Evolutionary conservation across 305 asterid genomes (phyloP).

Genomic region (Stenogyne calaminthoides): DNA sequence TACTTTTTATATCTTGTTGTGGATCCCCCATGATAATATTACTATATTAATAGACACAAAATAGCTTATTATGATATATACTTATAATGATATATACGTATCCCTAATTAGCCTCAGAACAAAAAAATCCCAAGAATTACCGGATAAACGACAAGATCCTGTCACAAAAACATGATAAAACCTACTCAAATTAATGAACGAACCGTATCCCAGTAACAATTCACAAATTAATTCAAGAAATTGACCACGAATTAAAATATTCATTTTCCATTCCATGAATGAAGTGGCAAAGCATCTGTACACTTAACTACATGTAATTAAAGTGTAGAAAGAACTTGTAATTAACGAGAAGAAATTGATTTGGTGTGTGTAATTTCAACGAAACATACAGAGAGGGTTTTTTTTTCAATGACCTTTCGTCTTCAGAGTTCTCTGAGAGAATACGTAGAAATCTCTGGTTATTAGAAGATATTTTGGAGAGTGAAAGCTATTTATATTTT

Average conservation of each 20-base stretch:
- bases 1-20: too few species aligned
- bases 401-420: too few species aligned
- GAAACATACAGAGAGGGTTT: too few species aligned
- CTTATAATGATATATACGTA: too few species aligned
- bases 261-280: slow-evolving; percentile 15
- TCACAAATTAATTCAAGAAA: background rate
- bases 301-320: background rate
- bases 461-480: too few species aligned
- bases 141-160: slow-evolving; percentile 32
- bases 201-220: background rate
- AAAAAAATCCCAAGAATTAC: background rate
- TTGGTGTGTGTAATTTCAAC: too few species aligned
- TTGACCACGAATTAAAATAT: slow-evolving; percentile 14
- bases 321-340: slow-evolving; percentile 26
- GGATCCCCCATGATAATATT: too few species aligned
- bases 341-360: slow-evolving; percentile 17
- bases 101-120: background rate
- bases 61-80: too few species aligned
- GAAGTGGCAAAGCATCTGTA: background rate
- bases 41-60: too few species aligned
- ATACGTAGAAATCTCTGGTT: too few species aligned
- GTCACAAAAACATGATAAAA: background rate
- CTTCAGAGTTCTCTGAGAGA: too few species aligned
- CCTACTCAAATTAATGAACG: background rate
- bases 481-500: too few species aligned